Evolutionary conservation across 2,329 filamentous ascomycete genomes (phyloP), one percentile per base, ranked within the genome.

Genomic region (Ophiostoma tasmaniense): DNA sequence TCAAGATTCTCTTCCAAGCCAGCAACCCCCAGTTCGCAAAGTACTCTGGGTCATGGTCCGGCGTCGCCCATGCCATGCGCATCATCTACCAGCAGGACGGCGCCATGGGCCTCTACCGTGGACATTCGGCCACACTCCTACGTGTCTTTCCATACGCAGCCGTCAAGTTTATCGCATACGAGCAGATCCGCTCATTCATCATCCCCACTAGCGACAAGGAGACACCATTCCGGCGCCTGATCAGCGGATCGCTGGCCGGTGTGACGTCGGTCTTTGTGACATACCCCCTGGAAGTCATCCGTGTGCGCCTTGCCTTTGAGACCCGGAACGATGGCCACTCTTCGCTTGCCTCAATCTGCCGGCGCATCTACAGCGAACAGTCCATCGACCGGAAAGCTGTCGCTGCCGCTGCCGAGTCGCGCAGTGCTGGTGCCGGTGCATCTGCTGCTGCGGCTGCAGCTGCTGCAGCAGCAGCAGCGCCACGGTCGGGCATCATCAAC

Each of bases 1-100:
- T 99, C 75, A 99, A 99, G 81, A 99, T 99, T 76, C 90, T 99
- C 59, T 98, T 99, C 81, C 95, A 99, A 78, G 90, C 95, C 67
- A 92, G 90, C 76, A 97, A 95, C 75, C 95, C 95, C 2, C 90
- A 95, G 74, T 99, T 97, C 77, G 86, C 90, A 68, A 97, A 96
- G 80, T 99, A 98, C 77, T 88, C 92, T 1, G 91, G 93, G 55
- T 93, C 90, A 59, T 97, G 93, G 90, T 85, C 87, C 69, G 95
- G 95, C 66, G 88, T 96, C 25, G 85, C 87, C n/a, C 84, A 85
- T 22, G 93, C 95, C 33, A 90, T 98, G 79, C 85, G 86, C 73
- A 90, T 93, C 74, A 98, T 99, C 72, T 91, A 95, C 74, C 80
- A 78, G 30, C 82, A 87, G 64, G 90, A 96, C 72, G 95, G 95